Percentiles rank a stretch among this genome's conserved stretches.
Evolutionary conservation across 306 rosid species (phyloP).

Genomic region (Vigna angularis): DNA sequence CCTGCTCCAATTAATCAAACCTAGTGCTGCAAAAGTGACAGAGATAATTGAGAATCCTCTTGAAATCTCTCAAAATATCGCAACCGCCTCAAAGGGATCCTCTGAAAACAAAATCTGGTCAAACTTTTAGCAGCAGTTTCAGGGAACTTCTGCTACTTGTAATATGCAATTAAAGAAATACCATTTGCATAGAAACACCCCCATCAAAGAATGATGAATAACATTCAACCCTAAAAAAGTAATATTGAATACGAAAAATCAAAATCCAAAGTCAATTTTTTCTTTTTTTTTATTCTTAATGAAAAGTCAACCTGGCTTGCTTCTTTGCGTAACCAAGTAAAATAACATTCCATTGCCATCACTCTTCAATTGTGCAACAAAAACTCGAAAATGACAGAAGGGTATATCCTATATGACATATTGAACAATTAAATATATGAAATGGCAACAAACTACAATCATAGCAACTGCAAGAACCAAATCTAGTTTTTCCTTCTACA

Average conservation of each 20-base stretch:
- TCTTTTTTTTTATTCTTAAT: background rate
- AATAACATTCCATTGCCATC: background rate
- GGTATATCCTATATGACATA: background rate
- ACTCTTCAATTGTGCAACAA: background rate
- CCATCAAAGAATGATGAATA: background rate
- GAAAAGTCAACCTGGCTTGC: slow-evolving; percentile 27
- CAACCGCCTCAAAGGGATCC: background rate
- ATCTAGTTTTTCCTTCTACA: background rate
- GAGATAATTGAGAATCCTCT: slow-evolving; percentile 38
- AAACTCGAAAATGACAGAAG: background rate
- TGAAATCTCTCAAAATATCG: slow-evolving; percentile 9
- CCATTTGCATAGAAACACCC: background rate
- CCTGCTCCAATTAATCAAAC: slow-evolving; percentile 47
- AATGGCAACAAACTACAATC: background rate
- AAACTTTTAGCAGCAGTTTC: slow-evolving; percentile 25
- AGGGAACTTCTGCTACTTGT: background rate
- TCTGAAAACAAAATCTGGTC: background rate
- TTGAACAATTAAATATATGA: background rate
- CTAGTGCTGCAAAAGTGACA: slow-evolving; percentile 41
- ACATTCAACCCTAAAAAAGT: background rate
- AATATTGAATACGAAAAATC: background rate
- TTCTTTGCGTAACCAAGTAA: background rate
- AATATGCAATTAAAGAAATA: background rate
- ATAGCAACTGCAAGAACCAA: background rate
- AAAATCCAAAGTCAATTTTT: background rate